These are phyloP conservation scores for Lentinula detonsa DNA, from an alignment of 768 basidiomycete genomes.

Conservation along the genomic window DNA sequence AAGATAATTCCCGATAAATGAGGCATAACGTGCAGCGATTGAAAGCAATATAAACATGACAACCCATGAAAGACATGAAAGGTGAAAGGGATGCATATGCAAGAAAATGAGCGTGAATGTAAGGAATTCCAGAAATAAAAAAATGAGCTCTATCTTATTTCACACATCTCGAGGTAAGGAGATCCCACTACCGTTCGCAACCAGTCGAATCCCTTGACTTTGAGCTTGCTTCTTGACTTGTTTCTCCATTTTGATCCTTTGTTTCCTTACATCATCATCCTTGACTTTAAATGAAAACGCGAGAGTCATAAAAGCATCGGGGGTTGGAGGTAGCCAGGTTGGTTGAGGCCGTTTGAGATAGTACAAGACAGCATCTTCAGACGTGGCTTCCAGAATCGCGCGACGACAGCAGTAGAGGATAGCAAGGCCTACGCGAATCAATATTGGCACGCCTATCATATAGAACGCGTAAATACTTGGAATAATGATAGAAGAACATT, in stretches of 20 bases:
- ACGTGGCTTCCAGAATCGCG: slow-evolving; percentile 44
- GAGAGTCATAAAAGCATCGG: slow-evolving; percentile 59
- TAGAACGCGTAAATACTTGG: not conserved
- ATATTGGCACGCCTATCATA: slow-evolving; percentile 58
- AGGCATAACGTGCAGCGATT: not conserved
- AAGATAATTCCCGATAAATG: not conserved
- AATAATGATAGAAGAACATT: not conserved
- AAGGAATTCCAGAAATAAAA: not conserved
- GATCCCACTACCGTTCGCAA: slow-evolving; percentile 1
- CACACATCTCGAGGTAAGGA: slow-evolving; percentile 4
- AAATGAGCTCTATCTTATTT: not conserved
- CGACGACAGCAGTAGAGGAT: slow-evolving; percentile 57
- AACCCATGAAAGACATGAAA: not conserved
- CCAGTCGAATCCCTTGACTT: not conserved
- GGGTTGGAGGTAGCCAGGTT: slow-evolving; percentile 46
- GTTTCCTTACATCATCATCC: slow-evolving; percentile 75
- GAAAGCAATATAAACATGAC: not conserved
- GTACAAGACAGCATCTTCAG: slow-evolving; percentile 40
- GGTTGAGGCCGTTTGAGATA: slow-evolving; percentile 47
- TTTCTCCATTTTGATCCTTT: slow-evolving; percentile 70
- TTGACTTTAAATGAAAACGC: slow-evolving; percentile 64
- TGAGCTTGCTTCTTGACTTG: slow-evolving; percentile 59
- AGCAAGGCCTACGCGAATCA: slow-evolving; percentile 70
- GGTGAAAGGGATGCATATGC: not conserved
- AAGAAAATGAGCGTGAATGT: not conserved